Evolutionary conservation across 768 basidiomycete species (phyloP).

Genomic region (Termitomyces sp.): DNA sequence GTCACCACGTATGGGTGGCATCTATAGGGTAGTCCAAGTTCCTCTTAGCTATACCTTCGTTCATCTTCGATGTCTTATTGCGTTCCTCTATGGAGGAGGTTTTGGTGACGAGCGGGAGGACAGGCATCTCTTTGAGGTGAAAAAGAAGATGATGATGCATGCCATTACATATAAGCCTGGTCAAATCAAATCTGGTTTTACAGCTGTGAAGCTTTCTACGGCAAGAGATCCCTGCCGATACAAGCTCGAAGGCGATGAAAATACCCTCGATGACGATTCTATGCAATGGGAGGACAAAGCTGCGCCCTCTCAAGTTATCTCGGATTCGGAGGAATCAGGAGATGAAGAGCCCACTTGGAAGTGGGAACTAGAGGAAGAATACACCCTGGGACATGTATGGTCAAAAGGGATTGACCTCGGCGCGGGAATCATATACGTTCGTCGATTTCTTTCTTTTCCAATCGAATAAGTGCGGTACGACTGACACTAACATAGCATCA

Average conservation of each 20-base stretch:
- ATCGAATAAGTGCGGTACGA: not conserved
- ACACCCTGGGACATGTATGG: constrained; percentile 56
- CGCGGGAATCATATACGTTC: constrained; percentile 59
- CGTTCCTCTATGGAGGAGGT: constrained; percentile 49
- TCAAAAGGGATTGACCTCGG: constrained; percentile 34
- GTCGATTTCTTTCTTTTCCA: constrained; percentile 18
- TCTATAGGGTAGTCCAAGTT: constrained; percentile 63
- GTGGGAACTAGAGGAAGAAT: constrained; percentile 70
- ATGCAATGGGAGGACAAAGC: constrained; percentile 17
- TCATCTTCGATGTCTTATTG: constrained; percentile 56
- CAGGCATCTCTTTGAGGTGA: constrained; percentile 59
- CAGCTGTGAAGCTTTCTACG: constrained; percentile 47
- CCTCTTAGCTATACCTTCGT: constrained; percentile 66
- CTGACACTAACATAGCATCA: constrained; percentile 39
- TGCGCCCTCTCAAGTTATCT: constrained; percentile 23
- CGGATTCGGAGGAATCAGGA: constrained; percentile 18
- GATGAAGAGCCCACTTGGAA: constrained; percentile 45
- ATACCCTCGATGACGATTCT: constrained; percentile 22
- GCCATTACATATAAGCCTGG: constrained; percentile 37
- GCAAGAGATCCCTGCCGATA: constrained; percentile 47
- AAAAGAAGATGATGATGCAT: constrained; percentile 39
- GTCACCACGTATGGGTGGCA: constrained; percentile 35
- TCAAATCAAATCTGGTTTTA: constrained; percentile 44
- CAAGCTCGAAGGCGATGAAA: constrained; percentile 22
- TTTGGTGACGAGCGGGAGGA: constrained; percentile 17